Evolutionary conservation across 2,329 filamentous ascomycete species (phyloP), one percentile per base, ranked within the genome.

Genomic region (Aureobasidium sp.): DNA sequence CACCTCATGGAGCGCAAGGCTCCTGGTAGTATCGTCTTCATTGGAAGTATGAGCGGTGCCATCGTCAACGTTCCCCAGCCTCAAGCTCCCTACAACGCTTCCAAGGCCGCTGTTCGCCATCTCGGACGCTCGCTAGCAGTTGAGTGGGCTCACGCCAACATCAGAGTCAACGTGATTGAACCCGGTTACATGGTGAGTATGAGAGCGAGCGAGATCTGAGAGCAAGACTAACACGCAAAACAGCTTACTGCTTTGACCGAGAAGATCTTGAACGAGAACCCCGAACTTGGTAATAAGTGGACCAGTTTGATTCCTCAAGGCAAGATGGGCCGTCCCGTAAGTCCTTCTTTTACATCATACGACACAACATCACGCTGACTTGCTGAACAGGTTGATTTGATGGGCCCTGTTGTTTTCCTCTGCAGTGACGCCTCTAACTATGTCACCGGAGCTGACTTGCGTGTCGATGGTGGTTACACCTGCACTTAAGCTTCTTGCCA

Each of bases 31-130:
- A 92, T 97, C 74, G 90, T 97, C 78, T 89, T 96, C 79, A 94
- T 96, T 70, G 93, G 92, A 32, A 94, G 89, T 82, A 97, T 97
- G 92, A 92, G 88, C 57, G 93, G 92, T 48, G 78, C 87, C 61
- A 92, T 97, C 70, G 93, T 97, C 75, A 97, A 97, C 71, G 89
- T 97, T 9, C 93, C 93, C 17, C 93, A 97, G 75, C 92, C 91
- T 0, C 93, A 97, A 74, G 90, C 84, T 50, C 92, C 92, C 0
- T 97, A 97, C 78, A 97, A 97, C 72, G 90, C 89, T 5, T 86
- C 92, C 65, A 97, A 97, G 78, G 93, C 94, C 39, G 94, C 90
- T 12, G 89, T 97, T 50, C 83, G 92, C 65, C 93, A 97, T 76
- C 77, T 97, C 64, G 92, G 91, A 13, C 84, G 89, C 41, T 94